Conservation (phyloP, 108 stramenopile species). For the Thalassiosira profunda region DNA sequence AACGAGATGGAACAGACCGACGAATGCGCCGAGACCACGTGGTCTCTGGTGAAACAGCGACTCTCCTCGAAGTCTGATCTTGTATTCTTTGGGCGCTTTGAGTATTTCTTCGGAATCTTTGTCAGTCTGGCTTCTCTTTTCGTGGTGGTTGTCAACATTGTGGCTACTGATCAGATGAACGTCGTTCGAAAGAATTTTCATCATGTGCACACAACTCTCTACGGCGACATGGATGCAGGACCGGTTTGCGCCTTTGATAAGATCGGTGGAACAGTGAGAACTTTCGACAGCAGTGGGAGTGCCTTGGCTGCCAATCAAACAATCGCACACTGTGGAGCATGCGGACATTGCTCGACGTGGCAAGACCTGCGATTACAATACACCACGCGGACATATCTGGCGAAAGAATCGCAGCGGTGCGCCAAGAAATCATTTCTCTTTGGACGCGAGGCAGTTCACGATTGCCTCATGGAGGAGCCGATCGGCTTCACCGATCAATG, state of each 20-base stretch:
- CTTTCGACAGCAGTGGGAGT: conserved; percentile 2
- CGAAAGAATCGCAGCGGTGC: conserved; percentile 15
- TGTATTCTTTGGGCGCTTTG: background rate
- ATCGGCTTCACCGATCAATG: conserved; percentile 32
- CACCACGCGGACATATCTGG: conserved; percentile 20
- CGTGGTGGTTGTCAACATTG: conserved; percentile 20
- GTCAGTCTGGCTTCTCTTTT: background rate
- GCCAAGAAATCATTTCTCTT: conserved; percentile 6
- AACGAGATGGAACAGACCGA: background rate
- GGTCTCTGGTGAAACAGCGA: background rate
- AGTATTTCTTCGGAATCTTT: background rate
- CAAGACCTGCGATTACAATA: conserved; percentile 24
- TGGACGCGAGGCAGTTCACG: conserved; percentile 6
- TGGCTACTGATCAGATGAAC: conserved; percentile 21
- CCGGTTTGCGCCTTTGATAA: conserved; percentile 30
- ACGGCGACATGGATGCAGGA: conserved; percentile 15
- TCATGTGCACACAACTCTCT: background rate
- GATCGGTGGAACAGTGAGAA: conserved; percentile 10
- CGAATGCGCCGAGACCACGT: background rate
- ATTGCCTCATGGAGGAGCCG: conserved; percentile 5
- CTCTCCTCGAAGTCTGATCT: background rate
- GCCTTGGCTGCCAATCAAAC: conserved; percentile 8
- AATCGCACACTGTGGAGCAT: conserved; percentile 40
- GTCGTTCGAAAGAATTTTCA: conserved; percentile 3
- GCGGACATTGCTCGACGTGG: conserved; percentile 34